Evolutionary conservation across 164 flowering plant species (phyloP).

Genomic region (Umbellularia californica): DNA sequence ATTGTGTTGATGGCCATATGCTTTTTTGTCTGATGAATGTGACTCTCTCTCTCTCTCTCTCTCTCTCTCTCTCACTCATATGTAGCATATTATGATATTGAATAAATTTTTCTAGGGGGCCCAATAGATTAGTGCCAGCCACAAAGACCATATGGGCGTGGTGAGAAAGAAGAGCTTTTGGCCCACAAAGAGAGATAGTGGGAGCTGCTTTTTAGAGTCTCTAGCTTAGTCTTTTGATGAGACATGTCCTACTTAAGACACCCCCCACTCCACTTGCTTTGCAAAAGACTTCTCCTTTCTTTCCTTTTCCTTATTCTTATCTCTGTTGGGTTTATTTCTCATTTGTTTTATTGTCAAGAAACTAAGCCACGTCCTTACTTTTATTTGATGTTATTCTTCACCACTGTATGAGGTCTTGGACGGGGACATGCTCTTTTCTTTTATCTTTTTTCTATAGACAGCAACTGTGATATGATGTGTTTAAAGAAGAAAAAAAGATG

Average conservation of each 20-base stretch:
- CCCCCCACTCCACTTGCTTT: conserved; percentile 11
- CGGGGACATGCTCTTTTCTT: not conserved
- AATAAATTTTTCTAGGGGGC: not conserved
- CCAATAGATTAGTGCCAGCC: not conserved
- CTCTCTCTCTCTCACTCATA: not conserved
- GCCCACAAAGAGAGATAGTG: conserved; percentile 24
- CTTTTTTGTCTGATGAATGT: conserved; percentile 5
- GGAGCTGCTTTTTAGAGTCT: conserved; percentile 25
- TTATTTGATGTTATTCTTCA: not conserved
- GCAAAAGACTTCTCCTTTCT: not conserved
- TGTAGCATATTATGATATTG: not conserved
- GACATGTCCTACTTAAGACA: conserved; percentile 26
- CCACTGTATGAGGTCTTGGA: not conserved
- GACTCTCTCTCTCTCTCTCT: not conserved
- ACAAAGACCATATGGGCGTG: not conserved
- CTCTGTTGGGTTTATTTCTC: not conserved
- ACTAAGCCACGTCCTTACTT: conserved; percentile 1
- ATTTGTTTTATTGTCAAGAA: not conserved
- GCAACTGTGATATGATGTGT: too few species aligned
- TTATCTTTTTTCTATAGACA: not conserved
- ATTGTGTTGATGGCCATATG: conserved; percentile 2
- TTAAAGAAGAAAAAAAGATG: too few species aligned
- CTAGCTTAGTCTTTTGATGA: conserved; percentile 33
- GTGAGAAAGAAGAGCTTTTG: conserved; percentile 14
- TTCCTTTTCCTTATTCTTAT: not conserved